Base-by-base conservation (phyloP, 2,329 filamentous ascomycete genomes). In the Fusarium oligoseptatum region DNA sequence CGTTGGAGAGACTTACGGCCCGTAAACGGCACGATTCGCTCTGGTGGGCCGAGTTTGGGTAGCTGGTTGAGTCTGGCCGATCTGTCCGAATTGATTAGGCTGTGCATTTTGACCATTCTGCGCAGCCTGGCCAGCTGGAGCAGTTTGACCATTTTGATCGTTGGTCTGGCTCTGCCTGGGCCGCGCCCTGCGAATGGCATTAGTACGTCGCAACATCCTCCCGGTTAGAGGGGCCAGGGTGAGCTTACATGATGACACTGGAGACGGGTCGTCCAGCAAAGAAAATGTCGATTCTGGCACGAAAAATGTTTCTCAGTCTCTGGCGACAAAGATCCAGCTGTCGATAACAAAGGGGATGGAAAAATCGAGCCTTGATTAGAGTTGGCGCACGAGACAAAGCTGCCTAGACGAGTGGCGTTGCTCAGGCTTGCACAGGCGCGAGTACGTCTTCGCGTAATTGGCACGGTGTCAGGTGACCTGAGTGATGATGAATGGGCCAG, bases 1-100 rank as follows among this genome's bases (percentile, higher is more conserved):
- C 14, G 15, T 27, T 50, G 24, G n/a, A 17, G 29, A 17, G 8
- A 37, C 84, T 77, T 77, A 85, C 83, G 84, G 84, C 36, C 84
- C 84, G 14, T 81, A 83, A 32, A 85, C 82, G 41, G 83, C 81
- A 55, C 83, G 80, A 32, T 64, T 71, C 55, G 75, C 77, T 32
- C 79, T 77, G n/a, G 64, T 66, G 57, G 57, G 65, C 45, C 62
- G 65, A 43, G 70, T 67, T 29, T 67, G 64, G 20, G 56, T 62
- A 41, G 70, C 64, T 50, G 45, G 45, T 60, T 76, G 72, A 66
- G 50, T 65, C 12, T 77, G 70, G 4, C 52, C 66, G 32, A 58
- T 66, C 34, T 74, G 55, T 20, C 29, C 66, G 22, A 43, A 29
- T 20, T 72, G 68, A 6, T 58, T 41, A 52, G 65, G 37, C 22